Evolutionary conservation across 1,284 basidiomycete genomes (phyloP).

Genomic region (Moesziomyces sp.): DNA sequence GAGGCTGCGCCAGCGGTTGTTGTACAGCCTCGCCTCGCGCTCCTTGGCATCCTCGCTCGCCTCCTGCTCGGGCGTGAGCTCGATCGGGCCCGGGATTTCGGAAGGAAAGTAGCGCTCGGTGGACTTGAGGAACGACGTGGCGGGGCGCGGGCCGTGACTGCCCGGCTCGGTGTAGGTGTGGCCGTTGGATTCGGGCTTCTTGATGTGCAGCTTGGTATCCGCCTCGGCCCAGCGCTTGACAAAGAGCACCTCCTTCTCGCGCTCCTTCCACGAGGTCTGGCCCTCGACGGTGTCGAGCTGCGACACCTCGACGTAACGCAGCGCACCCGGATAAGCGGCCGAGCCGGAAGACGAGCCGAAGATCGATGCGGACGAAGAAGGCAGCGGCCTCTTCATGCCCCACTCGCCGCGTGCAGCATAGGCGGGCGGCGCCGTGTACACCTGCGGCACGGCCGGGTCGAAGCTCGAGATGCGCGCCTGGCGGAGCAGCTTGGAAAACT

Average conservation of each 20-base stretch:
- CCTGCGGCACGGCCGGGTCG: constrained; percentile 55
- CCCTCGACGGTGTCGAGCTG: constrained; percentile 55
- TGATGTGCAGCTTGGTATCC: constrained; percentile 47
- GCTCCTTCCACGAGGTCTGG: constrained; percentile 58
- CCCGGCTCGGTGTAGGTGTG: constrained; percentile 24
- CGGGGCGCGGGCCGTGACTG: constrained; percentile 35
- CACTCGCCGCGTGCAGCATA: constrained; percentile 61
- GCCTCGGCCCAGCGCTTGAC: constrained; percentile 57
- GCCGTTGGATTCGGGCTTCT: constrained; percentile 15
- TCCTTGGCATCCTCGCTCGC: constrained; percentile 23
- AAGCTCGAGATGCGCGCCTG: constrained; percentile 54
- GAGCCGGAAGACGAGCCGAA: constrained; percentile 52
- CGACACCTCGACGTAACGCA: constrained; percentile 57
- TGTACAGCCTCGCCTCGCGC: constrained; percentile 28
- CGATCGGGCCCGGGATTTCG: constrained; percentile 35
- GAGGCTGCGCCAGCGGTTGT: constrained; percentile 34
- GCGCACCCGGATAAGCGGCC: constrained; percentile 37
- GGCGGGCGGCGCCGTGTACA: constrained; percentile 60
- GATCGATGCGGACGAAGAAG: constrained; percentile 47
- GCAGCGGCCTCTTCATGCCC: constrained; percentile 61
- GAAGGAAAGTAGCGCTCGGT: constrained; percentile 46
- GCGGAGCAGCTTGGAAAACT: constrained; percentile 56
- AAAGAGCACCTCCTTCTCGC: constrained; percentile 58
- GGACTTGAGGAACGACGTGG: constrained; percentile 35
- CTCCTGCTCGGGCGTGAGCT: constrained; percentile 28